Base-by-base conservation (phyloP, 1,284 basidiomycete genomes). In the Apiotrichum domesticum region DNA sequence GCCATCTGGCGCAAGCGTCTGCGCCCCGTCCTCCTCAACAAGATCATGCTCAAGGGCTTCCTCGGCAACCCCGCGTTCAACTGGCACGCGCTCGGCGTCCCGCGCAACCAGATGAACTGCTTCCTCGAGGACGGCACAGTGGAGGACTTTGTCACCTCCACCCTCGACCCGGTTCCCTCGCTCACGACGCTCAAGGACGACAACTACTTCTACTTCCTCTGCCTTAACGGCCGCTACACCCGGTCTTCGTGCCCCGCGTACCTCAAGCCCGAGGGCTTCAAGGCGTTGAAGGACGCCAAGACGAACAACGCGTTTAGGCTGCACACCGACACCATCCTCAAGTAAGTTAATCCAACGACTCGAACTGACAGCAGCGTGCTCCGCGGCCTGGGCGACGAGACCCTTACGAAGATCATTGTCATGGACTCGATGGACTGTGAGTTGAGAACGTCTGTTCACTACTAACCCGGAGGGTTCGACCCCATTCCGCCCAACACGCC, bases 21-120 rank as follows among this genome's bases (percentile, higher is more conserved):
- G 7, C 79, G 85, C 55, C 85, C 84, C 2, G 82, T 87, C 32
- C 70, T 90, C 37, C 77, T 89, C 56, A 87, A 87, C 70, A 82
- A 82, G 34, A 67, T 84, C 34, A 83, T 89, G 60, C 81, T 85
- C 50, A 72, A 70, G 61, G 78, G 81, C 4, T 78, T 88, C 62
- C 76, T 88, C 48, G 83, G 81, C 55, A 84, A 79, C 52, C 84
- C 83, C 2, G 70, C 82, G 43, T 90, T 91, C 74, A 84, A 87
- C 60, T 91, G 88, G 88, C 88, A 88, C 66, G 87, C 87, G 0
- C 78, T 90, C 13, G 87, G 88, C 37, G 87, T 90, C 2, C 88
- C 88, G 2, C 78, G 81, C 65, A 87, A 88, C 70, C 88, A 90
- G 77, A 81, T 85, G 68, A 79, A 82, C 66, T 85, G 84, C 78